These are phyloP conservation scores for Phytophthora kernoviae DNA, from an alignment of 352 stramenopile genomes.

Conservation along the genomic window DNA sequence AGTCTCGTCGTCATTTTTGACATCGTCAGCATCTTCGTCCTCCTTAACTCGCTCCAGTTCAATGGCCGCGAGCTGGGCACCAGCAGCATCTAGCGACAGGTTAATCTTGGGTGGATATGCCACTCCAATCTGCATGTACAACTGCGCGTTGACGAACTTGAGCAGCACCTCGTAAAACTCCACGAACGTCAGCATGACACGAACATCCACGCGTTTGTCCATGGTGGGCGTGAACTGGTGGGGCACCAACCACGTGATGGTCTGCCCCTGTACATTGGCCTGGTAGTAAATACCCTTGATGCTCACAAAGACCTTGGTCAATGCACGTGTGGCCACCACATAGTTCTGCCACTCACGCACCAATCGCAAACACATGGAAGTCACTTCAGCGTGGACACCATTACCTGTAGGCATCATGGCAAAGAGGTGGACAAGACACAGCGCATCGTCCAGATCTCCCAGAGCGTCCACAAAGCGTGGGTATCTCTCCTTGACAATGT, in stretches of 20 bases:
- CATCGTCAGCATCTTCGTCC: constrained; percentile 35
- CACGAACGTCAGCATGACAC: constrained; percentile 99
- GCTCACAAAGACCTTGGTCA: constrained; percentile 99
- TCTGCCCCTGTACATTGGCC: constrained; percentile 91
- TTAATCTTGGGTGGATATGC: constrained; percentile 95
- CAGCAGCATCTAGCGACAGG: constrained; percentile 76
- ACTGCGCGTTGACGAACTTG: constrained; percentile 98
- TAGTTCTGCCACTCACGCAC: constrained; percentile 97
- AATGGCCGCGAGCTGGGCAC: constrained; percentile 69
- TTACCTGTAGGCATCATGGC: constrained; percentile 93
- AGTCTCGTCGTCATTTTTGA: constrained; percentile 29
- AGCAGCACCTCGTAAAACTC: constrained; percentile 99
- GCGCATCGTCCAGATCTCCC: constrained; percentile 97
- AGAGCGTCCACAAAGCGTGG: constrained; percentile 97
- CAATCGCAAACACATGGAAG: constrained; percentile 92
- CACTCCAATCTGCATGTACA: constrained; percentile 96
- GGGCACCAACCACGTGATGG: constrained; percentile 98
- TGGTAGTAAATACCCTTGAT: constrained; percentile 99
- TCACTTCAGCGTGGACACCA: constrained; percentile 87
- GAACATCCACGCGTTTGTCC: constrained; percentile 98
- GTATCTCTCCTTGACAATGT: constrained; percentile 99
- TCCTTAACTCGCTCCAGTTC: constrained; percentile 67
- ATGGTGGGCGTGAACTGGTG: constrained; percentile 98
- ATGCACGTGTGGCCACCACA: constrained; percentile 85
- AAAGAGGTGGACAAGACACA: constrained; percentile 98